phyloP scores from a whole-genome alignment of 1,139 yeast species.

The Yarrowia galli region DNA sequence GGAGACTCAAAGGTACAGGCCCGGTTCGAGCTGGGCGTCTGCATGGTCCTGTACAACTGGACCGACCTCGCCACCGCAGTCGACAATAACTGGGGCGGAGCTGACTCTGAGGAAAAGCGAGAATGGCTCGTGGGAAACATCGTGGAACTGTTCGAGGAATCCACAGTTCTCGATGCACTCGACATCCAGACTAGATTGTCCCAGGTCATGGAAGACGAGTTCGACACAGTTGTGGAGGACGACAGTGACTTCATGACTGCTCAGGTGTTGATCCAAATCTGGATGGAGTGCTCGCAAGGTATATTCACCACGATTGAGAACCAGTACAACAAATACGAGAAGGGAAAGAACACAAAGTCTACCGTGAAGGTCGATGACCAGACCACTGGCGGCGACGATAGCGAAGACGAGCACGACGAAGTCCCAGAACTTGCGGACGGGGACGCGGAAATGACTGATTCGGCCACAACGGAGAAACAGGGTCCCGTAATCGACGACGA shows the following conservation, averaged over 20 bases:
- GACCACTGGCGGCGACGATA: conserved; percentile 52
- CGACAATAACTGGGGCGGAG: conserved; percentile 97
- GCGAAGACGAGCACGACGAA: conserved; percentile 54
- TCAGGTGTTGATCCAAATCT: conserved; percentile 66
- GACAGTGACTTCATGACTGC: conserved; percentile 84
- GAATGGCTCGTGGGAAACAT: conserved; percentile 93
- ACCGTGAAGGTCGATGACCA: conserved; percentile 59
- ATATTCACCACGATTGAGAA: conserved; percentile 64
- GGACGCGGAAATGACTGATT: conserved; percentile 48
- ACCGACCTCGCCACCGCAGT: conserved; percentile 89
- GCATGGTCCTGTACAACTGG: conserved; percentile 90
- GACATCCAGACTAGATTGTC: conserved; percentile 84
- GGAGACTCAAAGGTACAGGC: conserved; percentile 73
- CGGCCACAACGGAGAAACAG: conserved; percentile 51
- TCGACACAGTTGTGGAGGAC: conserved; percentile 86
- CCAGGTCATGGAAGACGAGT: conserved; percentile 94
- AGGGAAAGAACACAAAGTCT: conserved; percentile 60
- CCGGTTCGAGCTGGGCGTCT: conserved; percentile 90
- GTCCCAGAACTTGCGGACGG: conserved; percentile 53
- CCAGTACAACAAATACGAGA: conserved; percentile 64
- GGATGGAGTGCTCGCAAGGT: conserved; percentile 65
- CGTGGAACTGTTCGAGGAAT: conserved; percentile 71
- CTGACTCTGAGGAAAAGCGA: conserved; percentile 85
- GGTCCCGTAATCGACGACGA: conserved; percentile 86
- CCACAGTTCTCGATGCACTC: conserved; percentile 66